phyloP scores from a whole-genome alignment of 202 grass and related monocot species.

The Cymbopogon flexuosus region DNA sequence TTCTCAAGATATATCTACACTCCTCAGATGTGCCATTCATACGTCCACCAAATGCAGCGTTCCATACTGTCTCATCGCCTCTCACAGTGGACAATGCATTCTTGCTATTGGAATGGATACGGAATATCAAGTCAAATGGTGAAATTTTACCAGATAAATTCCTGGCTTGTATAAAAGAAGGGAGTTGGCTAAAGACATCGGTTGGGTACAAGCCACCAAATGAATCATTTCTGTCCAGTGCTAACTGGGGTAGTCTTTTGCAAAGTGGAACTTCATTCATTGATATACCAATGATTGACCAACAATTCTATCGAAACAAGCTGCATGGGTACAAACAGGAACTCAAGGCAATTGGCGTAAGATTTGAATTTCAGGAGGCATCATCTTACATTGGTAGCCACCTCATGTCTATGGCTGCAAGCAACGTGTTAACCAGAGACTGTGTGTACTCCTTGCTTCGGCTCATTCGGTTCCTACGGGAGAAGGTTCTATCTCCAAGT shows the following conservation, averaged over 20 bases:
- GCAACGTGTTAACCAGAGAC: too few relatives aligned
- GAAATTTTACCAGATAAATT: slow-evolving; percentile 30
- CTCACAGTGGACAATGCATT: slow-evolving; percentile 54
- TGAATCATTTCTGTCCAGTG: slow-evolving; percentile 50
- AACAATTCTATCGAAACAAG: slow-evolving; percentile 37
- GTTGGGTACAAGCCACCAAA: slow-evolving; percentile 55
- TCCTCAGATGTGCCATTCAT: too few relatives aligned
- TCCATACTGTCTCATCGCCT: slow-evolving; percentile 36
- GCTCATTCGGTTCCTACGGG: slow-evolving; percentile 51
- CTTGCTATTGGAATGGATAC: slow-evolving; percentile 61
- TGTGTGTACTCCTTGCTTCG: slow-evolving; percentile 44
- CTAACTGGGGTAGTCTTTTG: slow-evolving; percentile 50
- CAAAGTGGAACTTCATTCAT: slow-evolving; percentile 46
- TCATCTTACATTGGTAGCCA: slow-evolving; percentile 42
- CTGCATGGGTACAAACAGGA: slow-evolving; percentile 44
- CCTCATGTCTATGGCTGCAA: slow-evolving; percentile 45
- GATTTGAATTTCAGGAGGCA: slow-evolving; percentile 51
- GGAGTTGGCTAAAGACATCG: slow-evolving; percentile 61
- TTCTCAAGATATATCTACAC: slow-evolving; percentile 36
- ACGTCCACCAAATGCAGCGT: slow-evolving; percentile 53
- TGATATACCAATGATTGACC: slow-evolving; percentile 73
- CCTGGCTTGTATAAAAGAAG: slow-evolving; percentile 40
- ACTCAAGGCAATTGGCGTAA: slow-evolving; percentile 48
- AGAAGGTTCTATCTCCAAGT: slow-evolving; percentile 38
- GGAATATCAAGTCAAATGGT: not conserved